These are phyloP conservation scores for Phytophthora cactorum DNA, from an alignment of 352 stramenopile genomes.

Conservation along the genomic window DNA sequence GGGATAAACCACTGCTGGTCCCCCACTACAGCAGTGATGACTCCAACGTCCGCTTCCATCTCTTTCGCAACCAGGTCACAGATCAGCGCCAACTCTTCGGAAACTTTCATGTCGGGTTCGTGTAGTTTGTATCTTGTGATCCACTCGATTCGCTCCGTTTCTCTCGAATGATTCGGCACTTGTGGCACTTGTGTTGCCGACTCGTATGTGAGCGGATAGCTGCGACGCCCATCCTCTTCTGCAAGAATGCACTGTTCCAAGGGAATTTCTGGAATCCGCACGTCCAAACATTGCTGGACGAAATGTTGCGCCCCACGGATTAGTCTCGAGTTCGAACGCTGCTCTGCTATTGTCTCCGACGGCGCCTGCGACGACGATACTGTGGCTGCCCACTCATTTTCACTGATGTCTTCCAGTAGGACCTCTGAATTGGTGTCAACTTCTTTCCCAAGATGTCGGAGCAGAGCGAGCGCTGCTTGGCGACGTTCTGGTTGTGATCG, in stretches of 20 bases:
- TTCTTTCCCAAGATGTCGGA: too few species aligned
- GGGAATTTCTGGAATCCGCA: constrained; percentile 43
- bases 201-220: constrained; percentile 34
- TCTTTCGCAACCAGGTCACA: constrained; percentile 61
- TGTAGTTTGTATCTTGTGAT: constrained; percentile 42
- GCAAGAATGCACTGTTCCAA: constrained; percentile 48
- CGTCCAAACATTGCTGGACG: constrained; percentile 64
- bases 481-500: too few species aligned
- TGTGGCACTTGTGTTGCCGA: constrained; percentile 25
- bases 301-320: constrained; percentile 40
- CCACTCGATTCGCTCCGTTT: constrained; percentile 39
- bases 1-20: constrained; percentile 37
- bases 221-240: constrained; percentile 43
- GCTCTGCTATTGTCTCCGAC: too few species aligned
- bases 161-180: constrained; percentile 27
- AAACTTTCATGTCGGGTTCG: constrained; percentile 2
- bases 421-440: too few species aligned
- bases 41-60: constrained; percentile 41
- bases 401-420: too few species aligned
- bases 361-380: constrained; percentile 11
- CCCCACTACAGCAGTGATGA: constrained; percentile 36
- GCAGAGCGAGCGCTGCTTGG: too few species aligned
- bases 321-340: too few species aligned
- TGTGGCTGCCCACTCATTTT: constrained; percentile 5
- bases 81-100: constrained; percentile 48